Base-by-base conservation (phyloP, 139 green algal genomes). In the Edaphochlamys debaryana region DNA sequence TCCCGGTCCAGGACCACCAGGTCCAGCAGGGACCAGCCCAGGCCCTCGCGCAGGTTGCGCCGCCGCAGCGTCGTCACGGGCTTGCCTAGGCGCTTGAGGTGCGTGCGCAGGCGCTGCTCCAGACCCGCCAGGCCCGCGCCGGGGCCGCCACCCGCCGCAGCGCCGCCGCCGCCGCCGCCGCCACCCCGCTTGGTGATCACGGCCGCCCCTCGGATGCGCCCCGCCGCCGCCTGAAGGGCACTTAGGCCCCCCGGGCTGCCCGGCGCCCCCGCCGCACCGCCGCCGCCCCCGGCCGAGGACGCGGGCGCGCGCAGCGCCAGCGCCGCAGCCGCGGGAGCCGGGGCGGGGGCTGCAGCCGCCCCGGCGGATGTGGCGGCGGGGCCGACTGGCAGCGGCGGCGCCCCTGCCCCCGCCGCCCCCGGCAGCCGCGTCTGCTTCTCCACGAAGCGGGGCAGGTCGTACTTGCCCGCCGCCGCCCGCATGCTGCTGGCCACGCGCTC, bases 11-110 rank as follows among this genome's bases (percentile, higher is more conserved):
- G 4, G 40, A 20, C n/a, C n/a, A 34, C 75, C 40, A 81, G 40
- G 19, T 82, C 76, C 76, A 82, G 64, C 76, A 82, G 60, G 38
- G 29, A 74, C 76, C 76, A 82, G 42, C 42, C 76, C 32, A 82
- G 38, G 7, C 76, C 62, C 40, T 40, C 42, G 3, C 20, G 20
- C 22, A 13, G 4, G 76, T 52, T 52, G 63, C 29, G 45, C 45
- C 9, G 62, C 62, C 76, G 62, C 42, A 82, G 76, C 41, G 45
- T 66, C 8, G 19, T 50, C 22, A 19, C n/a, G n/a, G n/a, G n/a
- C n/a, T n/a, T n/a, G 19, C 64, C 64, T 9, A n/a, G 42, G 2
- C 64, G 42, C 5, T 1, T 1, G 62, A 82, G 64, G 64, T 82
- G 62, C 42, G 32, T 32, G 0, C 76, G 76, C n/a, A 82, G 76